phyloP scores from a whole-genome alignment of 345 rosid genomes.

The Rhodamnia argentea region DNA sequence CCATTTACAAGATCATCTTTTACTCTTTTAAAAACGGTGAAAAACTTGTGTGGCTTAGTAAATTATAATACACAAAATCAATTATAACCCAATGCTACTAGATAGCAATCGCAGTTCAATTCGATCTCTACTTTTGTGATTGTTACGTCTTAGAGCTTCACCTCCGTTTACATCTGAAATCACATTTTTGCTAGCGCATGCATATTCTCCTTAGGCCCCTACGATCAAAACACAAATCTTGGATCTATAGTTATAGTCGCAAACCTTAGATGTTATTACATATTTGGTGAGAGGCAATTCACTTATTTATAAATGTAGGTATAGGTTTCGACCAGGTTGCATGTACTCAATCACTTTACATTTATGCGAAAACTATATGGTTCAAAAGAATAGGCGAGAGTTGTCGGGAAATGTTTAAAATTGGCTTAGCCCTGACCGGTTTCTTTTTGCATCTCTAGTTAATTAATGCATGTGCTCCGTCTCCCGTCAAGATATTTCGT shows the following conservation, averaged over 20 bases:
- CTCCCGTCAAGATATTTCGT: too few relatives aligned
- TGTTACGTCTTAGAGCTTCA: not conserved
- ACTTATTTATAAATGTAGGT: not conserved
- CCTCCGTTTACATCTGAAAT: not conserved
- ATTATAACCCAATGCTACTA: not conserved
- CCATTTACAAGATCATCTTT: not conserved
- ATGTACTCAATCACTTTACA: not conserved
- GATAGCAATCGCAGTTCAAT: not conserved
- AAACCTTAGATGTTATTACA: not conserved
- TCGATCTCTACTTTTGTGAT: not conserved
- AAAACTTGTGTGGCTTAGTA: not conserved
- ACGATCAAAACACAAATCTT: not conserved
- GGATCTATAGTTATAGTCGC: not conserved
- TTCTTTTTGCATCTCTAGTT: too few relatives aligned
- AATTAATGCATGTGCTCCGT: too few relatives aligned
- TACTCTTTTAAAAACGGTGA: not conserved
- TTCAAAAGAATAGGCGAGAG: too few relatives aligned
- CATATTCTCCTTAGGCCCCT: not conserved
- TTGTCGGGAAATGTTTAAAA: too few relatives aligned
- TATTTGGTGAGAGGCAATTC: not conserved
- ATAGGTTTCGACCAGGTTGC: not conserved
- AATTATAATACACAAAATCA: not conserved
- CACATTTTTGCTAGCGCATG: not conserved
- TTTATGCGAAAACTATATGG: too few relatives aligned
- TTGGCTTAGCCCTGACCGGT: too few relatives aligned